Percentiles rank a stretch among this genome's conserved stretches.
phyloP scores from a whole-genome alignment of 805 yeast genomes.

The Lachancea nothofagi region DNA sequence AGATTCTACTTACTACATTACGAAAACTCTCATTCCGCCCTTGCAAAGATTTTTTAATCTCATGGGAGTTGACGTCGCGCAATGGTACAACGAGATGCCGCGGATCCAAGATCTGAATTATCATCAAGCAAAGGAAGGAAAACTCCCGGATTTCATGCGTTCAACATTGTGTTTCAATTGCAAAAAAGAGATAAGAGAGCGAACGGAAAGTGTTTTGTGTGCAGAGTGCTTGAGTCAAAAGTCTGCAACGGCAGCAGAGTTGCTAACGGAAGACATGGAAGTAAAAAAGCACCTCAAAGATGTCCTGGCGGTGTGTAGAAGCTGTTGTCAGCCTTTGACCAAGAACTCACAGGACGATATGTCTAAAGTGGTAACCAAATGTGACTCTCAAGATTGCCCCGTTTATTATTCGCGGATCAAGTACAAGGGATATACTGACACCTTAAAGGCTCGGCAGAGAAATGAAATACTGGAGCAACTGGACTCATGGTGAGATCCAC shows the following conservation, averaged over 20 bases:
- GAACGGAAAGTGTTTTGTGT: constrained; percentile 30
- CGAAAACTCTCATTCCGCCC: constrained; percentile 82
- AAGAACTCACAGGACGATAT: constrained; percentile 25
- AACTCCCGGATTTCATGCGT: constrained; percentile 20
- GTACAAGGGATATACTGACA: constrained; percentile 30
- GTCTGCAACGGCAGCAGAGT: constrained; percentile 2
- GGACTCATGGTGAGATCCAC: constrained; percentile 18
- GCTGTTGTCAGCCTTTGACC: constrained; percentile 30
- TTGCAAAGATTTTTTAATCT: constrained; percentile 76
- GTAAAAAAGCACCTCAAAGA: constrained; percentile 29
- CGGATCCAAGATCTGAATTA: constrained; percentile 18
- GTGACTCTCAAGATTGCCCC: constrained; percentile 62
- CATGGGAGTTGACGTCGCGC: constrained; percentile 70
- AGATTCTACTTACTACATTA: constrained; percentile 82
- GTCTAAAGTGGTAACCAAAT: constrained; percentile 33
- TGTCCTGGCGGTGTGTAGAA: constrained; percentile 34
- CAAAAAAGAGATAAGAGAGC: constrained; percentile 21
- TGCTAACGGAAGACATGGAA: constrained; percentile 5
- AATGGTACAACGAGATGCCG: constrained; percentile 75
- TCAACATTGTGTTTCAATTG: constrained; percentile 31
- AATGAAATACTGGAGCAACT: constrained; percentile 13
- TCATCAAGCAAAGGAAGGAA: constrained; percentile 3
- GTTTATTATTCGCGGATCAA: constrained; percentile 51
- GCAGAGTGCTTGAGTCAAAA: constrained; percentile 4
- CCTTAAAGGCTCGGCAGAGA: constrained; percentile 13